Evolutionary conservation across 1,284 basidiomycete genomes (phyloP), one percentile per base, ranked within the genome.

Genomic region (Tylopilus sp.): DNA sequence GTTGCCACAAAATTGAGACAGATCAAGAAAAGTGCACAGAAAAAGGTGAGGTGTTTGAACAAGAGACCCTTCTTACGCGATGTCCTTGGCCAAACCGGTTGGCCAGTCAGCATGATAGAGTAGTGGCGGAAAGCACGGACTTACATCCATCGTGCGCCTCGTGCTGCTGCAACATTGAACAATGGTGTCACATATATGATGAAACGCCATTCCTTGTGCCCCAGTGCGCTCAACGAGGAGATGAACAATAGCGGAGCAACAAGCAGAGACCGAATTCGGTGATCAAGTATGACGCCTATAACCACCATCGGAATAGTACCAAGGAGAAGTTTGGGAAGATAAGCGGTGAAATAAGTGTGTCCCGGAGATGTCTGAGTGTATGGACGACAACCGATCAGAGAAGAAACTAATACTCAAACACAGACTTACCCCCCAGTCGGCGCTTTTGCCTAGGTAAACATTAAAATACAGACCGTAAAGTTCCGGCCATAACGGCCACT

Each of bases 161-260:
- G 67, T 0, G 92, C 86, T 0, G 88, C 90, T 2, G 87, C 77
- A 4, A 93, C 70, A 59, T 97, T 97, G 66, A 92, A 74, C 0
- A 84, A 62, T 0, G 96, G 94, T 0, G 97, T 78, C 11, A 84
- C 77, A 62, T 98, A 98, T 6, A 94, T 77, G 52, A 97, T 76
- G 67, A 99, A 99, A 4, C 96, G 80, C 95, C 96, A 98, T 69
- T 99, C 97, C 64, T 95, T 95, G 67, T 95, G 92, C 0, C 81
- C 86, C 0, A 98, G 73, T 16, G 66, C 71, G 60, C 91, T 94
- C 59, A 99, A 79, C 0, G 86, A 65, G 0, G 57, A 67, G 1
- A 95, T 63, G 60, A 92, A 89, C 0, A 65, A 55, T 1, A 84
- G 25, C 0, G 78, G 68, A 0, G 85, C 79, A 11, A 78, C 42